Conservation (phyloP, 2,329 filamentous ascomycete genomes). For the Diplodia scrobiculata region DNA sequence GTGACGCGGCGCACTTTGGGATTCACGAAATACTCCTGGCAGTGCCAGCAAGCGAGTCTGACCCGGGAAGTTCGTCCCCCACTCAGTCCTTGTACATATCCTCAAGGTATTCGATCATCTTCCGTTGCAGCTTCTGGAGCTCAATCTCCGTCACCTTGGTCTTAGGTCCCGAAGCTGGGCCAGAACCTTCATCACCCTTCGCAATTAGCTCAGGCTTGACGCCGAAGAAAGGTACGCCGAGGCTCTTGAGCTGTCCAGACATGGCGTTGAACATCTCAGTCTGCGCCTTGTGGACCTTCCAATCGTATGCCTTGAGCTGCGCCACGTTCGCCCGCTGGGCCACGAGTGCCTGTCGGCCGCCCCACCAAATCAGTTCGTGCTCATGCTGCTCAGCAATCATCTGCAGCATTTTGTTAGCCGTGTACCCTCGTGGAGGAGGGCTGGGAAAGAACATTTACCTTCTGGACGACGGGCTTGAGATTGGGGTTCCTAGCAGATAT, state of each 20-base stretch:
- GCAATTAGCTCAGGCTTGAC: slow-evolving; percentile 51
- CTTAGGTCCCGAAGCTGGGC: slow-evolving; percentile 8
- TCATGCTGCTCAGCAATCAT: slow-evolving; percentile 65
- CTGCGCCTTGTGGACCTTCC: slow-evolving; percentile 64
- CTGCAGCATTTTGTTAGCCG: slow-evolving; percentile 36
- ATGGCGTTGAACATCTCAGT: slow-evolving; percentile 62
- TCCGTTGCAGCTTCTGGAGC: slow-evolving; percentile 39
- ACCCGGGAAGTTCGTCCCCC: not conserved
- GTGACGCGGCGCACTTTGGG: not conserved
- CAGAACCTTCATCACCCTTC: slow-evolving; percentile 32
- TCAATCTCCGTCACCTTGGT: slow-evolving; percentile 39
- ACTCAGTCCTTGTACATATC: slow-evolving; percentile 44
- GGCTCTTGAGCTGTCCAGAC: slow-evolving; percentile 55
- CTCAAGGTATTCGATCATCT: slow-evolving; percentile 45
- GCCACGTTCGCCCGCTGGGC: slow-evolving; percentile 32
- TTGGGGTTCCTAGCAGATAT: slow-evolving; percentile 49
- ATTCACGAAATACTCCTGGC: not conserved
- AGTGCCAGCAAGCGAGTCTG: not conserved
- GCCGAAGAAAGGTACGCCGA: slow-evolving; percentile 65
- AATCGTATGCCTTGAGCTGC: slow-evolving; percentile 62
- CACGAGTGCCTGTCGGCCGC: slow-evolving; percentile 20
- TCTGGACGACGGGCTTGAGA: slow-evolving; percentile 47
- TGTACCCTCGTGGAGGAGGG: slow-evolving; percentile 30
- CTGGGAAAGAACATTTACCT: slow-evolving; percentile 38
- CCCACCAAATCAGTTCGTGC: slow-evolving; percentile 62